Conservation (phyloP, 768 basidiomycete species). For the Amanita phalloides region DNA sequence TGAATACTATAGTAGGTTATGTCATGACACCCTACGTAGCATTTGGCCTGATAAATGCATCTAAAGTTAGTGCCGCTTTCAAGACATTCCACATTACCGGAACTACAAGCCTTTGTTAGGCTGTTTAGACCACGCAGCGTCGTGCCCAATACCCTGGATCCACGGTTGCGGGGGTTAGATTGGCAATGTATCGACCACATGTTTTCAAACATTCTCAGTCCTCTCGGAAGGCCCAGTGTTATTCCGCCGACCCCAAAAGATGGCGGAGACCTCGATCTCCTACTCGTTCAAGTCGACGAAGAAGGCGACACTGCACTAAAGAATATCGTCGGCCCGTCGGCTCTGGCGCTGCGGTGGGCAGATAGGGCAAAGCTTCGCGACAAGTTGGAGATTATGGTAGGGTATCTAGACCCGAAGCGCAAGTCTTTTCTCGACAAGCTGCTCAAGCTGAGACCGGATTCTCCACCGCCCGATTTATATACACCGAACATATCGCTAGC, state of each 20-base stretch:
- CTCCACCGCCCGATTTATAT: neutral
- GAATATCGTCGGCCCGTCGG: slow-evolving; percentile 47
- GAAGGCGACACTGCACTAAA: slow-evolving; percentile 43
- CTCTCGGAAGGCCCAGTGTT: slow-evolving; percentile 7
- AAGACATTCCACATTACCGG: slow-evolving; percentile 82
- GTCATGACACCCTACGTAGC: neutral
- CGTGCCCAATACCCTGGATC: slow-evolving; percentile 69
- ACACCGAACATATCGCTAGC: slow-evolving; percentile 19
- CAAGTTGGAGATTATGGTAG: slow-evolving; percentile 33
- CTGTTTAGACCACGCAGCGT: slow-evolving; percentile 72
- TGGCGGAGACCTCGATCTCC: slow-evolving; percentile 2
- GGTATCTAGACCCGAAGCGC: slow-evolving; percentile 28
- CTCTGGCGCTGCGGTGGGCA: slow-evolving; percentile 43
- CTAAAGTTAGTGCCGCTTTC: slow-evolving; percentile 69
- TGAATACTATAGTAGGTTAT: slow-evolving; percentile 55
- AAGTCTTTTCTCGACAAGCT: slow-evolving; percentile 17
- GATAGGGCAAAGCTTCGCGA: slow-evolving; percentile 31
- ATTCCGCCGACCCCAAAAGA: neutral
- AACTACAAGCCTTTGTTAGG: slow-evolving; percentile 70
- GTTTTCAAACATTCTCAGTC: slow-evolving; percentile 49
- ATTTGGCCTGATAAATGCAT: neutral
- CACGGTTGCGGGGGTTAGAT: slow-evolving; percentile 46
- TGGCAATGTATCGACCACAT: slow-evolving; percentile 63
- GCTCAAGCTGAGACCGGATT: neutral
- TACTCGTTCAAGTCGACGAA: slow-evolving; percentile 11